Evolutionary conservation across 345 rosid genomes (phyloP).

Genomic region (Kernera saxatilis): DNA sequence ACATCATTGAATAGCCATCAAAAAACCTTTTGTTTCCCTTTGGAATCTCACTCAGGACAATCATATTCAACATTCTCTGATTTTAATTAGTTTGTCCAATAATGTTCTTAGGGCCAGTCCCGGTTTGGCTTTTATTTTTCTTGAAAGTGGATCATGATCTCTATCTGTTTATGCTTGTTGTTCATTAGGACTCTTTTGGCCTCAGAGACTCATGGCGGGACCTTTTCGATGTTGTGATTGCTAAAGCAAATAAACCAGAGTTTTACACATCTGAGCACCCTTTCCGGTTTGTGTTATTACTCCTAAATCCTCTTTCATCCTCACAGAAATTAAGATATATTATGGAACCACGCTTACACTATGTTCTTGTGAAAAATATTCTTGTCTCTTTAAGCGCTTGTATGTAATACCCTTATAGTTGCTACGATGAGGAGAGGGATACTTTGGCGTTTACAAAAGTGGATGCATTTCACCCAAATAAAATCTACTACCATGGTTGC

Average conservation of each 20-base stretch:
- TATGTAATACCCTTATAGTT: slow-evolving; percentile 38
- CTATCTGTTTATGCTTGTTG: neutral
- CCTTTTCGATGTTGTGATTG: slow-evolving; percentile 95
- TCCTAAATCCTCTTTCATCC: neutral
- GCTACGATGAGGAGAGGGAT: slow-evolving; percentile 86
- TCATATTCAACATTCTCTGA: neutral
- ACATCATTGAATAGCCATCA: neutral
- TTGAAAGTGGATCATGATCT: slow-evolving; percentile 12
- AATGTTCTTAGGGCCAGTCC: neutral
- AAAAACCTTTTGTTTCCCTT: neutral
- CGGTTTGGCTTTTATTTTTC: neutral
- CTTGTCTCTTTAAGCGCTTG: neutral
- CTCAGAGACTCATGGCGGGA: slow-evolving; percentile 75
- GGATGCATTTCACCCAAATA: slow-evolving; percentile 65
- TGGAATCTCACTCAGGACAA: neutral
- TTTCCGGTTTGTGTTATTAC: slow-evolving; percentile 59
- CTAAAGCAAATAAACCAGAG: slow-evolving; percentile 91
- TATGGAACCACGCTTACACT: neutral
- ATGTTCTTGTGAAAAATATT: neutral
- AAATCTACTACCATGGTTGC: slow-evolving; percentile 86
- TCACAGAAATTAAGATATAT: neutral
- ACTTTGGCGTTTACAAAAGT: slow-evolving; percentile 81
- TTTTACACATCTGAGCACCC: slow-evolving; percentile 92
- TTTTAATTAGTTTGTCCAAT: neutral
- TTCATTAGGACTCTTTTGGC: slow-evolving; percentile 62